phyloP scores from a whole-genome alignment of 768 basidiomycete species.

The Atractiella rhizophila region DNA sequence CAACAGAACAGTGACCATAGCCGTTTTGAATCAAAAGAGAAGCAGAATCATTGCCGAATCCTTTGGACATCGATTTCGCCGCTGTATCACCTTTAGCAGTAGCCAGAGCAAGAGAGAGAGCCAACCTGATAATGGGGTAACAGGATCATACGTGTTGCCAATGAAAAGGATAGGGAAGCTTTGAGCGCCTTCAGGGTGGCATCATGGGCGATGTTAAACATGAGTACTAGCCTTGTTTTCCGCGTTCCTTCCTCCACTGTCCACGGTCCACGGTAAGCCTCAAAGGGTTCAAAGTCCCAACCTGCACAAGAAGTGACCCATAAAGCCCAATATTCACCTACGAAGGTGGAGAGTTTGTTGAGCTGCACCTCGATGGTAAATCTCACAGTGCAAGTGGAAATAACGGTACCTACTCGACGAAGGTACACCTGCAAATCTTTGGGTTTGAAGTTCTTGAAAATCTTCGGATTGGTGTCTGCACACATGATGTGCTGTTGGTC shows the following conservation, averaged over 20 bases:
- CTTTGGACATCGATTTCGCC: conserved; percentile 2
- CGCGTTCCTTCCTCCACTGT: conserved; percentile 3
- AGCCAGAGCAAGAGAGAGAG: no score
- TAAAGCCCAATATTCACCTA: background rate
- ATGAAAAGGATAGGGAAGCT: background rate
- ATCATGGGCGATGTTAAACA: background rate
- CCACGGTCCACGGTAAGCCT: conserved; percentile 7
- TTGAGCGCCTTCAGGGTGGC: background rate
- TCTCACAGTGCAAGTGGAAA: background rate
- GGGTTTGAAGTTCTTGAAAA: background rate
- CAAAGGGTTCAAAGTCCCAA: conserved; percentile 2
- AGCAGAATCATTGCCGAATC: conserved; percentile 4
- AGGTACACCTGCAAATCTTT: background rate
- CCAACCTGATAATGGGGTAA: conserved; percentile 7
- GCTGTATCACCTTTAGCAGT: no score
- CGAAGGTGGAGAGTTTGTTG: background rate
- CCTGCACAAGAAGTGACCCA: conserved; percentile 1
- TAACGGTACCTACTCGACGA: background rate
- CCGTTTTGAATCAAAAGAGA: conserved; percentile 6
- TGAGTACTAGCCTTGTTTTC: conserved; percentile 1
- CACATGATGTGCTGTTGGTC: no score
- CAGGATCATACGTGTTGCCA: conserved; percentile 5
- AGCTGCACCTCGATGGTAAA: background rate
- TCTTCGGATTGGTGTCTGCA: no score
- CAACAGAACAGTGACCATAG: conserved; percentile 3